A percentile compares a stretch with the other conserved stretches of the same genome.
Conservation (phyloP, 2,329 filamentous ascomycete genomes). For the Fusarium palustre region DNA sequence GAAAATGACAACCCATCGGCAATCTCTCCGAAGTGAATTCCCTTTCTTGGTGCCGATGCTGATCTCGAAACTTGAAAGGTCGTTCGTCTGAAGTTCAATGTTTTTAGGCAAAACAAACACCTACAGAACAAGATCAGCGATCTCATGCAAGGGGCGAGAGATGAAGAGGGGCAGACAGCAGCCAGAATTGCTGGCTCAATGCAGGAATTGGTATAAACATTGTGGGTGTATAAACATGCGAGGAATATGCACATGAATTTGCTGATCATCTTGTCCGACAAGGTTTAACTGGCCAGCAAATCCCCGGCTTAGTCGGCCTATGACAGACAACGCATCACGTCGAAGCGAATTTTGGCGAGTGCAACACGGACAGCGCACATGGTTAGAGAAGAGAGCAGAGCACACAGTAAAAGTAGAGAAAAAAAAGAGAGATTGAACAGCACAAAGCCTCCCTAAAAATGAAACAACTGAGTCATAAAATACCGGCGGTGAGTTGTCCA, state of each 20-base stretch:
- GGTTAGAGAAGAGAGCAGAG: not conserved
- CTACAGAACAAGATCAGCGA: not conserved
- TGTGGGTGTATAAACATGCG: not conserved
- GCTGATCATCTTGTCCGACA: not conserved
- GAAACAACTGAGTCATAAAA: not conserved
- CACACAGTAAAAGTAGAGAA: not conserved
- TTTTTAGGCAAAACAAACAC: constrained; percentile 21
- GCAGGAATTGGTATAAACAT: not conserved
- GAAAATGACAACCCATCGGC: constrained; percentile 5
- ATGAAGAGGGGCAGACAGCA: not conserved
- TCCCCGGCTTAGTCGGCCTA: not conserved
- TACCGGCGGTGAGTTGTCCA: not conserved
- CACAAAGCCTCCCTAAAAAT: not conserved
- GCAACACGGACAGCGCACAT: constrained; percentile 22
- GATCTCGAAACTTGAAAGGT: not conserved
- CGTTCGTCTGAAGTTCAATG: constrained; percentile 8
- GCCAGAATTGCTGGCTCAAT: not conserved
- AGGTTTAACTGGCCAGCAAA: not conserved
- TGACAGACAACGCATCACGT: not conserved
- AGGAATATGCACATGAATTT: constrained; percentile 1
- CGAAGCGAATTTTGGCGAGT: constrained; percentile 26
- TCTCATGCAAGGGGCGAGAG: constrained; percentile 9
- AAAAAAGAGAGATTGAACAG: not conserved
- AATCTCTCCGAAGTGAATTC: constrained; percentile 17
- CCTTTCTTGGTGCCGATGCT: not conserved